Conservation (phyloP, 352 stramenopile species). For the Globisporangium yorkense region DNA sequence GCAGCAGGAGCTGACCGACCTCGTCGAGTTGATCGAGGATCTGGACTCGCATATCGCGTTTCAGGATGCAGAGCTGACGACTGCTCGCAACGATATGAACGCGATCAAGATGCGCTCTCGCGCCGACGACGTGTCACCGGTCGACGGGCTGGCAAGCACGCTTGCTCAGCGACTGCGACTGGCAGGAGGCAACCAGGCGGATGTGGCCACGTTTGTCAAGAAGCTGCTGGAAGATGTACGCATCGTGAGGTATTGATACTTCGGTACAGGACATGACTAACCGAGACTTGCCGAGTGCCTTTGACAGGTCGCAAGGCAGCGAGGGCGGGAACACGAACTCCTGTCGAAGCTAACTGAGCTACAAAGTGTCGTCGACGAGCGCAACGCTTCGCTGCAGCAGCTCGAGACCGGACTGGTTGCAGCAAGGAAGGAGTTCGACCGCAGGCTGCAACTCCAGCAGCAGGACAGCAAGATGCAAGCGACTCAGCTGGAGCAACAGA, state of each 20-base stretch:
- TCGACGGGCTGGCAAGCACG: constrained; percentile 29
- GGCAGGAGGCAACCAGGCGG: not conserved
- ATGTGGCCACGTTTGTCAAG: constrained; percentile 22
- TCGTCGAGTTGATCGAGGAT: constrained; percentile 75
- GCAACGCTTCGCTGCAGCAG: constrained; percentile 39
- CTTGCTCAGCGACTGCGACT: constrained; percentile 27
- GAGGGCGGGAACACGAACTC: constrained; percentile 40
- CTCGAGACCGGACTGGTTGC: constrained; percentile 56
- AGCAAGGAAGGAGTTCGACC: constrained; percentile 68
- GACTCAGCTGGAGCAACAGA: constrained; percentile 32
- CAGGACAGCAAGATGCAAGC: constrained; percentile 32
- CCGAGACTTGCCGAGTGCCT: not conserved
- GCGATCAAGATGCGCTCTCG: constrained; percentile 37
- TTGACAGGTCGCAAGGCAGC: constrained; percentile 18
- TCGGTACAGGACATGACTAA: not conserved
- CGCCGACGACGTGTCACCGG: constrained; percentile 32
- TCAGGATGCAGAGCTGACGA: constrained; percentile 60
- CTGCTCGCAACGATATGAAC: constrained; percentile 46
- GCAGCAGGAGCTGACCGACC: constrained; percentile 60
- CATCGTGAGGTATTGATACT: not conserved
- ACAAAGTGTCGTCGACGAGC: constrained; percentile 36
- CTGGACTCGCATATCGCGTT: constrained; percentile 79
- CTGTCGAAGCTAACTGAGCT: constrained; percentile 29
- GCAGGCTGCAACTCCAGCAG: constrained; percentile 42
- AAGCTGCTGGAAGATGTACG: constrained; percentile 53